Conservation (phyloP, 108 stramenopile species). For the Parmales sp. region DNA sequence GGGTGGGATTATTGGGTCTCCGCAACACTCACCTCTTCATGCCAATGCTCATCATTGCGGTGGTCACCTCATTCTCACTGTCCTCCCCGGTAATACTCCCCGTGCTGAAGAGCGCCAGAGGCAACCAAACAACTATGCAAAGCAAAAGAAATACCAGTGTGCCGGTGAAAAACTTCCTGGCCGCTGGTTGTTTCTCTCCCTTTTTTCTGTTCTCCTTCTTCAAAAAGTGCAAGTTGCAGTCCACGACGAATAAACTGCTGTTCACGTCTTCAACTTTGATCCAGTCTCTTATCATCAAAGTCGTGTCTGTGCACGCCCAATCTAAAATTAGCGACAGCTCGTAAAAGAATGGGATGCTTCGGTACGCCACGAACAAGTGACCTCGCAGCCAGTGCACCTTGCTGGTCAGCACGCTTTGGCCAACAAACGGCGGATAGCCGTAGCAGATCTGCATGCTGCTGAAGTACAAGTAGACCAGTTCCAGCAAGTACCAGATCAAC, state of each 20-base stretch:
- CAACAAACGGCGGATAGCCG: background rate
- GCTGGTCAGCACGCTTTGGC: background rate
- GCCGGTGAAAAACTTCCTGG: background rate
- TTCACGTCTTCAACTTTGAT: background rate
- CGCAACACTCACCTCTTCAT: too few relatives aligned
- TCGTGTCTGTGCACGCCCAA: slow-evolving; percentile 1
- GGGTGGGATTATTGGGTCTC: too few relatives aligned
- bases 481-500: background rate
- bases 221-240: slow-evolving; percentile 4
- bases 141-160: background rate
- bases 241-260: background rate
- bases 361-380: background rate
- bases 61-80: background rate
- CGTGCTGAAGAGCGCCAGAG: background rate
- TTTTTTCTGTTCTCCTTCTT: background rate
- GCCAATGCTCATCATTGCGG: background rate
- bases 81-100: background rate
- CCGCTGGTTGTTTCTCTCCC: background rate
- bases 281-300: background rate
- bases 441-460: background rate
- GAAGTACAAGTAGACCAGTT: background rate
- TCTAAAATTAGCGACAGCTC: background rate
- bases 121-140: background rate
- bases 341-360: background rate
- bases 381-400: background rate